Evolutionary conservation across 352 stramenopile genomes (phyloP), one percentile per base, ranked within the genome.

Genomic region (Pythium volutum): DNA sequence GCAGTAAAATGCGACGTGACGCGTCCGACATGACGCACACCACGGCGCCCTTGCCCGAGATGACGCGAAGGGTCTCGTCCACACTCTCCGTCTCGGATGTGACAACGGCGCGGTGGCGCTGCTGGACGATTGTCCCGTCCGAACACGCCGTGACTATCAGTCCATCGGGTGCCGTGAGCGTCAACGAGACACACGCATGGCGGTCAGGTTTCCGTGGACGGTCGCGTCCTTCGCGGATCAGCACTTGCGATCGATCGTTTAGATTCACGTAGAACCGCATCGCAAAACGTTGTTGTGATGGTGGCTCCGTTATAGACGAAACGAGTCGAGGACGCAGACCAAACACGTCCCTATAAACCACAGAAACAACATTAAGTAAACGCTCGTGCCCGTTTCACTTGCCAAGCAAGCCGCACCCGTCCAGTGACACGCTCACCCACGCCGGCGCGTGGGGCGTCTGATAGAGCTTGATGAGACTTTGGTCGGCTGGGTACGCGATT

Each of bases 371-470:
- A 7, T 23, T 18, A 53, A 36, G 31, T 11, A 36, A 36, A 9
- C 31, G 14, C n/a, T 6, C 10, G 16, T 47, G 16, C 22, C 7
- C 18, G 18, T n/a, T 10, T 29, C 20, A 7, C 18, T 7, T n/a
- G 7, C 41, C 7, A 51, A 3, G 23, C 16, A 25, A 23, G 26
- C 64, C 59, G 41, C 45, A 89, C 81, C 78, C 67, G 49, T 76
- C 51, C 5, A 79, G 79, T 26, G 87, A 81, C n/a, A 93, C 75
- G 25, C 64, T 89, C 43, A 93, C 73, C 84, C 84, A 91, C 31
- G 64, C 47, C 18, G 70, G 52, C 6, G 70, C 69, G 3, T 66
- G 64, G 3, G 75, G 67, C 0, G 70, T 84, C 33, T 87, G 74
- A 31, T 71, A 74, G 18, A 91, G 34, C 12, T 70, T 67, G 5